These are phyloP conservation scores for Hibiscus trionum DNA, from an alignment of 345 rosid genomes.

Conservation along the genomic window DNA sequence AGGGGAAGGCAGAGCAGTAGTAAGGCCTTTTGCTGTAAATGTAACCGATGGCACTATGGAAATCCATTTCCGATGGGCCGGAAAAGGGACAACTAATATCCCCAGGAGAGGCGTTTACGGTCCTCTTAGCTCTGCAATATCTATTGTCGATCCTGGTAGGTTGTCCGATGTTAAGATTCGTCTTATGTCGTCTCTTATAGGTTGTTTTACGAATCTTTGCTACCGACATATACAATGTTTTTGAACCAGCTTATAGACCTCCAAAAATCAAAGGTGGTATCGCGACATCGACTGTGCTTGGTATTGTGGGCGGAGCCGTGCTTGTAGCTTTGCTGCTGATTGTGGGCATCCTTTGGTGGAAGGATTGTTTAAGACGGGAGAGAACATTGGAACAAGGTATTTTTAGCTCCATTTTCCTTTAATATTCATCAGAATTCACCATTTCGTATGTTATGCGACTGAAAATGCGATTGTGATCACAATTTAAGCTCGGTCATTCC, in stretches of 20 bases:
- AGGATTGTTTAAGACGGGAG: conserved; percentile 5
- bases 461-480: too few relatives aligned
- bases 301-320: conserved; percentile 14
- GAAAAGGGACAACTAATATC: conserved; percentile 41
- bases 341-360: conserved; percentile 28
- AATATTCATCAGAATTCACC: too few relatives aligned
- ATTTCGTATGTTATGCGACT: too few relatives aligned
- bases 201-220: not conserved
- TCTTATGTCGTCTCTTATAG: too few relatives aligned
- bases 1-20: conserved; percentile 12
- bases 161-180: not conserved
- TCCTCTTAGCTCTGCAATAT: conserved; percentile 53
- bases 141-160: conserved; percentile 28
- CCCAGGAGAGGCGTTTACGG: conserved; percentile 40
- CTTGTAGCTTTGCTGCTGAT: conserved; percentile 9
- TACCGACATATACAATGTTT: not conserved
- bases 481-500: not conserved
- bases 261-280: not conserved
- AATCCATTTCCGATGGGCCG: conserved; percentile 53
- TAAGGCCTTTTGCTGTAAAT: conserved; percentile 15
- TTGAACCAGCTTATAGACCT: not conserved
- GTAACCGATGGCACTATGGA: conserved; percentile 34
- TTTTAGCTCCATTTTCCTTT: too few relatives aligned
- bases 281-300: not conserved
- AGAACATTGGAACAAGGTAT: conserved; percentile 11